These are phyloP conservation scores for Mortierella hygrophila DNA, from an alignment of 192 early-diverging fungal genomes.

Conservation along the genomic window DNA sequence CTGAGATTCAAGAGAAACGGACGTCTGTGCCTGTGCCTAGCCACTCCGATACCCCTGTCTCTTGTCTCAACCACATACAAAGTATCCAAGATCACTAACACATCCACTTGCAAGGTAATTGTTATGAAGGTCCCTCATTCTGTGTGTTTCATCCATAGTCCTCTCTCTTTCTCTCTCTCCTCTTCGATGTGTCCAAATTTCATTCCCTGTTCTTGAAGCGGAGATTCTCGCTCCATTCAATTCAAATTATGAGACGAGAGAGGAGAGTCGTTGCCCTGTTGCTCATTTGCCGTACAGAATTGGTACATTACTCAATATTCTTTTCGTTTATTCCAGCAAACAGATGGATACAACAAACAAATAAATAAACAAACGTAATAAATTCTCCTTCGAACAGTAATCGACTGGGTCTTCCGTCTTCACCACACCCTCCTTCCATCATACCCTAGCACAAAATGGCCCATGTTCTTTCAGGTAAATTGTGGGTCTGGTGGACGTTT, in stretches of 20 bases:
- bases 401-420: background rate
- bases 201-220: background rate
- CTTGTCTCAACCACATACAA: too few species aligned
- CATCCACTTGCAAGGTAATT: background rate
- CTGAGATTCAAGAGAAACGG: background rate
- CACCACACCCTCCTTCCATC: too few species aligned
- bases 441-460: too few species aligned
- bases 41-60: too few species aligned
- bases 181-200: background rate
- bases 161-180: background rate
- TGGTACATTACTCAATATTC: background rate
- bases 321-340: background rate
- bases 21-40: too few species aligned
- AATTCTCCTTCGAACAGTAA: background rate
- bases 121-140: background rate
- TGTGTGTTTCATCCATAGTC: background rate
- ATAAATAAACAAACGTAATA: background rate
- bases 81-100: too few species aligned
- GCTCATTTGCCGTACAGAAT: background rate
- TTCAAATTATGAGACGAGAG: background rate
- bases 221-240: background rate
- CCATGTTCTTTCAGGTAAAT: background rate
- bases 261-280: background rate
- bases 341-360: background rate
- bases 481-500: constrained; percentile 3